Conservation (phyloP, 2,329 filamentous ascomycete species). For the Ophiosphaerella narmari region DNA sequence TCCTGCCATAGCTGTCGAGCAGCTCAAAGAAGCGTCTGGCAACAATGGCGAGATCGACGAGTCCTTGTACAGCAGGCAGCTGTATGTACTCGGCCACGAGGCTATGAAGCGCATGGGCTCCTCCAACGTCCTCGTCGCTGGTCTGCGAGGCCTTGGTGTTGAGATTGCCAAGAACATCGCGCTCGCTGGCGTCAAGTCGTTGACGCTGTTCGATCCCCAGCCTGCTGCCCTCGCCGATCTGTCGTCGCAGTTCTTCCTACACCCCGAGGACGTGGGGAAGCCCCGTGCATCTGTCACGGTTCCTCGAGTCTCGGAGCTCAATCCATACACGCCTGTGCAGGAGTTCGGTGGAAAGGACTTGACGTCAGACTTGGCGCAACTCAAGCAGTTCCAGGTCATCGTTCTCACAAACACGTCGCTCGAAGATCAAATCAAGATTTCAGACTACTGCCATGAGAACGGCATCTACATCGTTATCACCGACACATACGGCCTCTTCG, state of each 20-base stretch:
- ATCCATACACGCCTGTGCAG: conserved; percentile 90
- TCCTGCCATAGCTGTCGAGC: conserved; percentile 61
- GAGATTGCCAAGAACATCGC: conserved; percentile 99
- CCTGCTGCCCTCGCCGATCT: conserved; percentile 85
- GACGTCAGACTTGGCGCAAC: conserved; percentile 74
- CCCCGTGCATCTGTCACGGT: conserved; percentile 84
- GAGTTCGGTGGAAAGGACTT: conserved; percentile 70
- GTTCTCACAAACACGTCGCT: conserved; percentile 86
- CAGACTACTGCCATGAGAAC: conserved; percentile 92
- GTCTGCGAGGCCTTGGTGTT: conserved; percentile 90
- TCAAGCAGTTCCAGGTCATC: conserved; percentile 90
- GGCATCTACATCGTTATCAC: conserved; percentile 87
- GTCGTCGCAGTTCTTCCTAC: conserved; percentile 97
- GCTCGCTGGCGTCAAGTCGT: conserved; percentile 94
- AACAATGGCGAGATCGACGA: conserved; percentile 67
- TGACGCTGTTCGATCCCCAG: conserved; percentile 89
- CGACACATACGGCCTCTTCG: conserved; percentile 92
- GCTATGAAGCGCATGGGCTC: conserved; percentile 99
- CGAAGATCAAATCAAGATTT: conserved; percentile 78
- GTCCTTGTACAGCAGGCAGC: conserved; percentile 69
- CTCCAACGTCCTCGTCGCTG: conserved; percentile 90
- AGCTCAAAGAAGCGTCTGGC: conserved; percentile 57
- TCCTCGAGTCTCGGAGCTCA: conserved; percentile 89
- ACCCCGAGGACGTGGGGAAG: conserved; percentile 85
- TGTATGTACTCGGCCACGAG: conserved; percentile 74